Base-by-base conservation (phyloP, 495 filamentous ascomycete genomes). In the Xylaria bambusicola region DNA sequence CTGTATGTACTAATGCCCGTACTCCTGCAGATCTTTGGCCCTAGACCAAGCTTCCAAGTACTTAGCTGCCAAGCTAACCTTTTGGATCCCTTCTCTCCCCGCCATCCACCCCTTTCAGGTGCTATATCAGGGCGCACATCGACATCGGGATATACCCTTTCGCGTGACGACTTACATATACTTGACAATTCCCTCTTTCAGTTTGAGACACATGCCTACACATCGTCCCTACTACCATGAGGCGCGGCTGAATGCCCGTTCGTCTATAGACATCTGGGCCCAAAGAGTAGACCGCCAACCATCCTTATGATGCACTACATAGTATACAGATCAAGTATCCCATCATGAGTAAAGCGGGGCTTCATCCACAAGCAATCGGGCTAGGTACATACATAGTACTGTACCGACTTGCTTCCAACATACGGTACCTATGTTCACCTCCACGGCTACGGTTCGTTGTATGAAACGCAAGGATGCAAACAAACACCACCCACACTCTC, bases 401-500 rank as follows among this genome's bases (percentile, higher is more conserved):
- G n/a, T n/a, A n/a, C n/a, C n/a, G n/a, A n/a, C n/a, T n/a, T n/a
- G n/a, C n/a, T n/a, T n/a, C n/a, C n/a, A n/a, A n/a, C n/a, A n/a
- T n/a, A n/a, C n/a, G n/a, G n/a, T n/a, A n/a, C 36, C 7, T 40
- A 41, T 53, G 18, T 53, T 29, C 33, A 41, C n/a, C 50, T 4
- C 20, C 20, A 53, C 50, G 50, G 50, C 36, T 53, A 53, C 50
- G 35, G 50, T 41, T 53, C 50, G 20, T 35, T 53, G 36, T 54
- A 54, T 54, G 52, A 54, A 54, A 54, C 52, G 52, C 40, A 41
- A 54, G 52, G 52, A 44, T 54, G 52, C 52, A 41, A 52, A 33
- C 50, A 52, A 27, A 29, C 50, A 52, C 17, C 50, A 44, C 52
- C 38, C 52, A 33, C 52, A 31, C 36, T 2, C 45, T 42, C 52